Conservation (phyloP, 2,329 filamentous ascomycete genomes). For the Pleomassaria siparia region DNA sequence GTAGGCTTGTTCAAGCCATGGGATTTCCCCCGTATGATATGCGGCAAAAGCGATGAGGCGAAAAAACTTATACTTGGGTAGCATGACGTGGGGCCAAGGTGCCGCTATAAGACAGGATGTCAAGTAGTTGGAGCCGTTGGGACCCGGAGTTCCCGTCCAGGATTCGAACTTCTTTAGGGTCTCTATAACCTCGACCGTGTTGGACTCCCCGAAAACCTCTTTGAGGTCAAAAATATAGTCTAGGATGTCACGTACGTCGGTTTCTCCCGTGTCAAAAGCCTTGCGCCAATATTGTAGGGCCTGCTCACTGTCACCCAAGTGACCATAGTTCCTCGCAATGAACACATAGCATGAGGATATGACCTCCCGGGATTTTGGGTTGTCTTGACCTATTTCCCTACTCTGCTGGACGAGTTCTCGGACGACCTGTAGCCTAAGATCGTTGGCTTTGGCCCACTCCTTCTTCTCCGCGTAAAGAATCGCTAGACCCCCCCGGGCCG, state of each 20-base stretch:
- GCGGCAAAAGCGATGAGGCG: not conserved
- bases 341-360: not conserved
- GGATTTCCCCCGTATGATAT: not conserved
- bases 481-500: slow-evolving; percentile 1
- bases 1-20: slow-evolving; percentile 3
- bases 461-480: not conserved
- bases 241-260: not conserved
- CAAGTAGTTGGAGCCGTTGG: too few relatives aligned
- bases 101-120: not conserved
- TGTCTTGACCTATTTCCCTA: not conserved
- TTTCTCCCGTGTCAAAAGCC: not conserved
- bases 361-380: not conserved
- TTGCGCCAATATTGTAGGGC: slow-evolving; percentile 4
- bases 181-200: not conserved
- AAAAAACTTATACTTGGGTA: not conserved
- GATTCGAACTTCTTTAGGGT: too few relatives aligned
- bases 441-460: not conserved
- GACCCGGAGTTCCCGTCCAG: too few relatives aligned
- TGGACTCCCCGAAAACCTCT: not conserved
- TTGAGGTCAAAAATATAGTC: not conserved
- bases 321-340: not conserved
- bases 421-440: not conserved
- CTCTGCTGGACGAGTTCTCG: not conserved
- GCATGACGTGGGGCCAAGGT: not conserved
- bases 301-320: not conserved